Base-by-base conservation (phyloP, 768 basidiomycete species). In the Termitomyces titanicus region DNA sequence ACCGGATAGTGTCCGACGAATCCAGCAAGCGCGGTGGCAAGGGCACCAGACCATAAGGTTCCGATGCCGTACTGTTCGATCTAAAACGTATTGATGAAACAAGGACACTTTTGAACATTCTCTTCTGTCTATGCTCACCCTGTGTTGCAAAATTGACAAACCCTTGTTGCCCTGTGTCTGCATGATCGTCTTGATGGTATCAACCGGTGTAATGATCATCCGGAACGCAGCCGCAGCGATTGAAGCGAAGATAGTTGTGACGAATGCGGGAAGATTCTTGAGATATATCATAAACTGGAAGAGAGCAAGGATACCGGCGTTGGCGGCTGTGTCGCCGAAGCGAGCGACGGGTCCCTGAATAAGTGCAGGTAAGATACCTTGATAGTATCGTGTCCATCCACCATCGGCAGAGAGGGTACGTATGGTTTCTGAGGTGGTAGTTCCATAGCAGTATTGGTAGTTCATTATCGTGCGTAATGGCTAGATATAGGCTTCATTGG, bases 391-490 rank as follows among this genome's bases (percentile, higher is more conserved):
- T 38, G 79, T 74, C 74, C 80, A 88, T 8, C 92, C 92, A 17
- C 94, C 93, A 55, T 94, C 88, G 1, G 70, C 71, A 66, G 88
- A 88, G 13, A 95, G 83, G 3, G 81, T 90, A 43, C 70, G 68
- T 54, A 78, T 81, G 13, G 90, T 86, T 42, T 79, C 71, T 0
- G 82, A 83, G 5, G 83, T 84, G 1, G 84, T 80, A 2, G 87
- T 87, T 18, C 94, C 94, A 66, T 85, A 94, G 49, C 88, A 82
- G 68, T 94, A 94, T 73, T 94, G 92, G 67, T 91, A 97, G 76
- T 98, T 98, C 96, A 98, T 98, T 51, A 94, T 80, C 1, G 95
- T 97, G 15, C 93, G 83, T 17, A 96, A 71, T 4, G 93, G 94
- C 88, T n/a, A 38, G 22, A 10, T 56, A 40, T 56, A 53, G 61